Conservation (phyloP, 768 basidiomycete species). For the Botryobasidium botryosum region DNA sequence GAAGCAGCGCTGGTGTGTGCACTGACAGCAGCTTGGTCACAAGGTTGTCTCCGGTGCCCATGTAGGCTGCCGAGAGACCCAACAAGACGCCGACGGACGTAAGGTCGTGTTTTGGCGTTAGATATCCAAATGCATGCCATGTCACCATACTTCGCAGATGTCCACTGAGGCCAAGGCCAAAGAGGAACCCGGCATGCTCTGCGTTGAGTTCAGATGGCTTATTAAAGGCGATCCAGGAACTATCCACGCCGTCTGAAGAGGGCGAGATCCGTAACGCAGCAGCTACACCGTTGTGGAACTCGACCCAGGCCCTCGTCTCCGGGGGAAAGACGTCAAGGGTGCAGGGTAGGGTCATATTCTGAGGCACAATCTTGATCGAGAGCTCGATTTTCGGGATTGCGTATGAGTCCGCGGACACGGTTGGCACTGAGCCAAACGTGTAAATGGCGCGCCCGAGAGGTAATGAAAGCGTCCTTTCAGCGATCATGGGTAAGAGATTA, state of each 20-base stretch:
- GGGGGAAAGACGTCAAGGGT: constrained; percentile 54
- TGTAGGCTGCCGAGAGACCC: constrained; percentile 81
- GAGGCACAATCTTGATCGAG: constrained; percentile 53
- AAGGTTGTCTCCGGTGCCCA: constrained; percentile 70
- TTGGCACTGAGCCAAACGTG: constrained; percentile 67
- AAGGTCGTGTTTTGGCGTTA: constrained; percentile 90
- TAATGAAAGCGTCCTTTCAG: constrained; percentile 76
- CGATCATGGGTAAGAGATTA: constrained; percentile 57
- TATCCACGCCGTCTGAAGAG: constrained; percentile 59
- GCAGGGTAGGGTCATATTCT: constrained; percentile 43
- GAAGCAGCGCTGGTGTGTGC: constrained; percentile 84
- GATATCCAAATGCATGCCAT: constrained; percentile 90
- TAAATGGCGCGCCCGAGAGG: constrained; percentile 86
- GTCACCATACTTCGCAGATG: constrained; percentile 80
- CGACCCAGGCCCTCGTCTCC: constrained; percentile 79
- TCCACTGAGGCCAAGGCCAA: constrained; percentile 82
- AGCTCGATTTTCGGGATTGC: constrained; percentile 66
- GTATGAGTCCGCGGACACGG: constrained; percentile 63
- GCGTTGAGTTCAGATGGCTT: constrained; percentile 79
- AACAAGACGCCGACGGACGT: constrained; percentile 88
- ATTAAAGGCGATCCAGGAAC: constrained; percentile 94
- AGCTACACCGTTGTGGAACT: constrained; percentile 95
- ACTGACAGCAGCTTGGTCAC: constrained; percentile 85
- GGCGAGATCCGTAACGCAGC: constrained; percentile 75
- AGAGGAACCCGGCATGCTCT: constrained; percentile 91